phyloP scores from a whole-genome alignment of 1,284 basidiomycete species.

The Naganishia cerealis region DNA sequence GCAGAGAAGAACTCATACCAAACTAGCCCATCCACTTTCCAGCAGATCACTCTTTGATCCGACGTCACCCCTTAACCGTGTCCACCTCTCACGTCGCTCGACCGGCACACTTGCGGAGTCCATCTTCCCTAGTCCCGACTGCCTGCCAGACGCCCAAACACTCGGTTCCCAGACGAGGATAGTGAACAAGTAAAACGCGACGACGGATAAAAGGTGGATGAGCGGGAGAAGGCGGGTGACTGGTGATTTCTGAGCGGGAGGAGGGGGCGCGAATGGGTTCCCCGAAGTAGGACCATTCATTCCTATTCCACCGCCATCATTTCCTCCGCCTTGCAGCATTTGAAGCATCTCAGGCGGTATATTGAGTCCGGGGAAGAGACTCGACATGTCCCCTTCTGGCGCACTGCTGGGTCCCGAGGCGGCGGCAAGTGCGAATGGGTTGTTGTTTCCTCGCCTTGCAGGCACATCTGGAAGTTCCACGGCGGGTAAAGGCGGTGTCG shows the following conservation, averaged over 20 bases:
- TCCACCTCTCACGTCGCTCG: conserved; percentile 29
- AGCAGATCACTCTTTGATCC: conserved; percentile 39
- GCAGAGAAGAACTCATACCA: conserved; percentile 34
- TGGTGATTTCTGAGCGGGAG: conserved; percentile 27
- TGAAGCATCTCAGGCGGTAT: conserved; percentile 20
- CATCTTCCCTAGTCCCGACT: background rate
- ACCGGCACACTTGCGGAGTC: conserved; percentile 15
- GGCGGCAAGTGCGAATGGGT: conserved; percentile 2
- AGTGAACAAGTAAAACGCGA: conserved; percentile 46
- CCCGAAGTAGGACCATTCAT: background rate
- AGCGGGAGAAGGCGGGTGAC: conserved; percentile 46
- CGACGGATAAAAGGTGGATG: conserved; percentile 45
- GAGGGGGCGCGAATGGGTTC: background rate
- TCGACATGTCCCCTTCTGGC: conserved; percentile 18
- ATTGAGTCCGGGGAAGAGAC: conserved; percentile 10
- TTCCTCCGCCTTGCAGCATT: conserved; percentile 11
- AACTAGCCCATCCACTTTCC: conserved; percentile 31
- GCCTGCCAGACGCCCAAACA: conserved; percentile 34
- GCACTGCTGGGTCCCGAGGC: background rate
- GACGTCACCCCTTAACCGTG: conserved; percentile 37
- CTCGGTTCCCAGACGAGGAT: conserved; percentile 52
- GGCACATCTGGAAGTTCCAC: background rate
- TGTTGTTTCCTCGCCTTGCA: background rate
- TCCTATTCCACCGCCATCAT: background rate
- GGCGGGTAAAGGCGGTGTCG: conserved; percentile 6